phyloP scores from a whole-genome alignment of 2,329 filamentous ascomycete species.

The Fusarium sp. region DNA sequence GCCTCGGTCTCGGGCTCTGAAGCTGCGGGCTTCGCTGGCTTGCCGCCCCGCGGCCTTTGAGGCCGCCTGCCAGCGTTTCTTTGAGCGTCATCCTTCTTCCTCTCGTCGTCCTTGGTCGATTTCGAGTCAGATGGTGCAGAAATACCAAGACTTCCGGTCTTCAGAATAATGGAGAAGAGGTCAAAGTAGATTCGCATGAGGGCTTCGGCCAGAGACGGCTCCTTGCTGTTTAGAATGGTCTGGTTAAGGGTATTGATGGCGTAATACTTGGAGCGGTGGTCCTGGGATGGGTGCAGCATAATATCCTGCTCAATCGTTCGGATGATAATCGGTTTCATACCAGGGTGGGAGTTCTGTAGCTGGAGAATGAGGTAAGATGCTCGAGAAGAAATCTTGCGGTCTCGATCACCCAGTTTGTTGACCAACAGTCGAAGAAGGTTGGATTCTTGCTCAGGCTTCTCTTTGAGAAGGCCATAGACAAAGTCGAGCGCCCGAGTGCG shows the following conservation, averaged over 20 bases:
- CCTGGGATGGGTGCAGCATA: constrained; percentile 87
- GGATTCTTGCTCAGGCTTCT: constrained; percentile 97
- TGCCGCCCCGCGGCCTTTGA: constrained; percentile 43
- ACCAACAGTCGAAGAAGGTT: constrained; percentile 91
- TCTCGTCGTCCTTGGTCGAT: constrained; percentile 48
- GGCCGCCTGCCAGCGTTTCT: constrained; percentile 31
- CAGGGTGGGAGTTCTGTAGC: constrained; percentile 85
- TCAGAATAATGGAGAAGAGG: constrained; percentile 85
- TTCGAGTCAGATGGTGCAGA: constrained; percentile 59
- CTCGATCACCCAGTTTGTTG: constrained; percentile 95
- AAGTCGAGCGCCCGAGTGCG: constrained; percentile 89
- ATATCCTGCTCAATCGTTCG: constrained; percentile 87
- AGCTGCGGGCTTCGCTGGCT: constrained; percentile 29
- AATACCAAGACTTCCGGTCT: constrained; percentile 60
- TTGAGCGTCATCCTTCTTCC: constrained; percentile 15
- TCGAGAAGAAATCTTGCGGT: constrained; percentile 94
- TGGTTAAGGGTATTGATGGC: constrained; percentile 97
- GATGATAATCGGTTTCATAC: constrained; percentile 93
- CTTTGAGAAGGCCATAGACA: constrained; percentile 89
- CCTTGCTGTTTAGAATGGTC: constrained; percentile 87
- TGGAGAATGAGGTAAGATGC: constrained; percentile 95
- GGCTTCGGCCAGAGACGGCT: constrained; percentile 82
- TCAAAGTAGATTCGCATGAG: constrained; percentile 93
- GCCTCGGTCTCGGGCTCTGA: constrained; percentile 71
- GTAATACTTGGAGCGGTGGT: constrained; percentile 90